These are phyloP conservation scores for Phytophthora sansomeana DNA, from an alignment of 352 stramenopile genomes.

Conservation along the genomic window DNA sequence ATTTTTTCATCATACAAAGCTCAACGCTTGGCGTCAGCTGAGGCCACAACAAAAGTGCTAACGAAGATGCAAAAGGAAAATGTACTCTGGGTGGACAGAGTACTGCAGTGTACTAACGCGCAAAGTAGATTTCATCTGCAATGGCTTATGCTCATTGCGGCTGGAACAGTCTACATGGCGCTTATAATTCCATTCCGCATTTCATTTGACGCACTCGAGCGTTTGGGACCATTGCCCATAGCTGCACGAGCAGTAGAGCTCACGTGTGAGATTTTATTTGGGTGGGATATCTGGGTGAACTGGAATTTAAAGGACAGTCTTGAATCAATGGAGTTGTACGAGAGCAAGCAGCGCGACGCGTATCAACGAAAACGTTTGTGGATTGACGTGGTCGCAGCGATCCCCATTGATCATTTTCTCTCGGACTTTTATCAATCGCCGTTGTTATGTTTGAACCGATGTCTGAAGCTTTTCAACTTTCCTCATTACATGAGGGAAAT, in stretches of 20 bases:
- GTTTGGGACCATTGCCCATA: constrained; percentile 26
- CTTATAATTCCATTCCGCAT: constrained; percentile 51
- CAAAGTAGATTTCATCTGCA: constrained; percentile 53
- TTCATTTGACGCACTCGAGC: constrained; percentile 48
- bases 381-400: constrained; percentile 52
- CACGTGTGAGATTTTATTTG: constrained; percentile 56
- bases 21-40: constrained; percentile 23
- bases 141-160: constrained; percentile 43
- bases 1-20: constrained; percentile 44
- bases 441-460: constrained; percentile 53
- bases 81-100: constrained; percentile 57
- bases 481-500: constrained; percentile 63
- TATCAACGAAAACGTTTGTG: constrained; percentile 48
- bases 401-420: constrained; percentile 65
- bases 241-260: constrained; percentile 43
- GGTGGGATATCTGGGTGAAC: constrained; percentile 67
- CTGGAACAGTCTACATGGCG: constrained; percentile 53
- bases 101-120: constrained; percentile 53
- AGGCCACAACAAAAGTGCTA: constrained; percentile 10
- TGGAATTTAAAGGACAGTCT: constrained; percentile 62
- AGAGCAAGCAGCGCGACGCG: constrained; percentile 45
- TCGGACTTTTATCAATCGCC: constrained; percentile 46
- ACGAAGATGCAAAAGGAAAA: constrained; percentile 17
- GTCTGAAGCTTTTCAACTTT: constrained; percentile 62
- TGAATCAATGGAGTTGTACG: constrained; percentile 59